Evolutionary conservation across 768 basidiomycete species (phyloP).

Genomic region (Lactarius trivialis): DNA sequence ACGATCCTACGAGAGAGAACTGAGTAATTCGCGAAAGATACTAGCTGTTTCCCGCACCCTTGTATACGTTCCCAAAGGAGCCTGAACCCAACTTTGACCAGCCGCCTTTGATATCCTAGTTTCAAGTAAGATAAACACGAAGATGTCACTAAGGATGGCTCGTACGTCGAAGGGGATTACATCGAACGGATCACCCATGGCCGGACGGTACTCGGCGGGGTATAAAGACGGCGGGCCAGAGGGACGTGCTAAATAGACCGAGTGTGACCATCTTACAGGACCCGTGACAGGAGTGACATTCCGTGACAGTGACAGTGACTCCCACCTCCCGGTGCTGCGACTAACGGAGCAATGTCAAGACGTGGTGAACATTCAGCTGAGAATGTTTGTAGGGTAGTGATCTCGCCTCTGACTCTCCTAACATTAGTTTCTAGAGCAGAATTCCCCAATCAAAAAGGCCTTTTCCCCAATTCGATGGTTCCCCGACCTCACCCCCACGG

Average conservation of each 20-base stretch:
- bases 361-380: background rate
- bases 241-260: background rate
- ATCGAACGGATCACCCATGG: conserved; percentile 71
- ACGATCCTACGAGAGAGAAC: conserved; percentile 47
- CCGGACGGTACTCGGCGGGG: background rate
- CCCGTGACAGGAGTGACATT: background rate
- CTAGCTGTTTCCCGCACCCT: conserved; percentile 45
- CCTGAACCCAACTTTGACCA: conserved; percentile 92
- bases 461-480: conserved; percentile 2
- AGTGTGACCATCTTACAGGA: background rate
- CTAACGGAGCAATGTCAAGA: background rate
- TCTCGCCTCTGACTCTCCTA: background rate
- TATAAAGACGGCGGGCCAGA: background rate
- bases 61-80: conserved; percentile 90
- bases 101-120: conserved; percentile 76
- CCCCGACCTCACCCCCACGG: background rate
- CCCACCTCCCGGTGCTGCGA: no score
- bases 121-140: conserved; percentile 2
- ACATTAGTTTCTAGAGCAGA: background rate
- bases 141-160: conserved; percentile 1
- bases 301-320: background rate
- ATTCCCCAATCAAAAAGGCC: background rate
- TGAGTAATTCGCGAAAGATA: background rate
- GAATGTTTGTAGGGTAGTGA: background rate
- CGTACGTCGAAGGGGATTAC: conserved; percentile 80